These are phyloP conservation scores for Alnus glutinosa DNA, from an alignment of 306 rosid species.

Conservation along the genomic window DNA sequence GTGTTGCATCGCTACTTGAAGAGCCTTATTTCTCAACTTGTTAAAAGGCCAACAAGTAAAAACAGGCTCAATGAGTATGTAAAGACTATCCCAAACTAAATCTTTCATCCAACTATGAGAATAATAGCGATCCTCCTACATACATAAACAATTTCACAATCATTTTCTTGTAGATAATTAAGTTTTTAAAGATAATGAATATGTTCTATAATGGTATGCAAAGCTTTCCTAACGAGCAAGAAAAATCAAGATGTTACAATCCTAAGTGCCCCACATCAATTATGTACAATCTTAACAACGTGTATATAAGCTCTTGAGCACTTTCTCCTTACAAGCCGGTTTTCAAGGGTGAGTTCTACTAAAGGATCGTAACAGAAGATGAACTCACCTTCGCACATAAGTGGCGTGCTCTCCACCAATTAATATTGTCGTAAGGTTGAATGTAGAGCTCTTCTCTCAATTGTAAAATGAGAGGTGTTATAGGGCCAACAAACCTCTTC, in stretches of 20 bases:
- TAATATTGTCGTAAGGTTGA: slow-evolving; percentile 17
- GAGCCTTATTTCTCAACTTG: slow-evolving; percentile 32
- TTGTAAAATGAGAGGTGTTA: slow-evolving; percentile 25
- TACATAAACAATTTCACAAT: neutral
- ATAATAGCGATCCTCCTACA: slow-evolving; percentile 39
- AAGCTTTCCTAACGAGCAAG: too few species aligned
- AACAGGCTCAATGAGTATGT: slow-evolving; percentile 33
- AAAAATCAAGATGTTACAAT: neutral
- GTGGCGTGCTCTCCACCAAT: slow-evolving; percentile 27
- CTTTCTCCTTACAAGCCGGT: too few species aligned
- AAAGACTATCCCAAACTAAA: slow-evolving; percentile 33
- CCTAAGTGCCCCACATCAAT: too few species aligned
- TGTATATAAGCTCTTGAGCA: too few species aligned
- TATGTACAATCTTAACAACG: too few species aligned
- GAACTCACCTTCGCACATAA: slow-evolving; percentile 30
- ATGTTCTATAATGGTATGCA: too few species aligned
- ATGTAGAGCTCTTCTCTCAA: slow-evolving; percentile 34
- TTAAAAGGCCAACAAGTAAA: slow-evolving; percentile 28
- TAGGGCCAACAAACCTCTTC: slow-evolving; percentile 26
- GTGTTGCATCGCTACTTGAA: slow-evolving; percentile 23
- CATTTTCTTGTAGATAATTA: neutral
- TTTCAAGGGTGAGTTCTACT: too few species aligned
- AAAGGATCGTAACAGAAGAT: neutral
- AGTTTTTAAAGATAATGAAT: too few species aligned
- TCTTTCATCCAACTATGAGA: slow-evolving; percentile 32